Base-by-base conservation (phyloP, 192 early-diverging fungal genomes). In the Coemansia sp. region DNA sequence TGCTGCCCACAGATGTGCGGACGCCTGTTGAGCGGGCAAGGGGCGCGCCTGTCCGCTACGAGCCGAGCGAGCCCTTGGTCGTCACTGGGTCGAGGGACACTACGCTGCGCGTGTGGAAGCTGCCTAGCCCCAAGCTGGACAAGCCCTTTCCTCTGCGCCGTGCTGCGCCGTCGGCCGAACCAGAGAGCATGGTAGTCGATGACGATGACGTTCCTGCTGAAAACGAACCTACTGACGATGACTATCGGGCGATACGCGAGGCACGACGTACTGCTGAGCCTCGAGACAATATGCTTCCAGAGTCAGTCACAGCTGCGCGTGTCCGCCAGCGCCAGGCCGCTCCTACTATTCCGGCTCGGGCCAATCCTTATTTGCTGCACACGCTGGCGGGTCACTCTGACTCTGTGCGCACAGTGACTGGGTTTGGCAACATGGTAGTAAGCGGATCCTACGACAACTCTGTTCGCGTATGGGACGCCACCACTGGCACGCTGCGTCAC, bases 1-100 rank as follows among this genome's bases (percentile, higher is more conserved):
- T 97, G 56, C 85, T 92, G 68, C 91, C 92, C 1, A 80, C 80
- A 1, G 87, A 88, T 40, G 82, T 87, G 16, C 64, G 82, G 32
- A 68, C 76, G 29, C 59, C 73, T 2, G 55, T 16, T 0, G 75
- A 83, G 73, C 71, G 75, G n/a, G 75, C 75, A 2, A 44, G 71
- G 59, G 64, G 66, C 15, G 40, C 39, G 24, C 78, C 78, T 1
- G 67, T 75, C n/a, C 69, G 78, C 10, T 83, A 78, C 49, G 88
- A 93, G 73, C 90, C 90, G 4, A 67, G 80, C 18, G 85, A 87
- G 68, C 94, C 94, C 11, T 73, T 97, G 30, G 93, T 99, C 64
- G 92, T 99, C 11, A 98, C 96, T 0, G 98, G 98, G 3, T 95
- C 94, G 1, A 84, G 98, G 45, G 98, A 99, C 73, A 90, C 94